Conservation (phyloP, 768 basidiomycete species). For the Macrolepiota albuminosa region DNA sequence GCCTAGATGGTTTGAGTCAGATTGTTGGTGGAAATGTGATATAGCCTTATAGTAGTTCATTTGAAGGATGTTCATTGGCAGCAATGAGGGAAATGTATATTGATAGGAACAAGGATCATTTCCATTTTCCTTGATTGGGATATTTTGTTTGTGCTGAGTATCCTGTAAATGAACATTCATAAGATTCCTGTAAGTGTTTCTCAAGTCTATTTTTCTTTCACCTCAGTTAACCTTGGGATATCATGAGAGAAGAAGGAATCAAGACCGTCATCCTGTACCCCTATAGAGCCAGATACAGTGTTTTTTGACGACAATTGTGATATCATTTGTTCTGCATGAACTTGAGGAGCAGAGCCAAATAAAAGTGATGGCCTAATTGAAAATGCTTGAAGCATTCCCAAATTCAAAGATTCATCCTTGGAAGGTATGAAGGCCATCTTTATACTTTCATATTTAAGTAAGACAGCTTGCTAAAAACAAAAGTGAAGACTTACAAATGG, state of each 20-base stretch:
- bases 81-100: neutral
- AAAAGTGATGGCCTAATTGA: neutral
- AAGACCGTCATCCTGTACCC: neutral
- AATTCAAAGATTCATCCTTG: slow-evolving; percentile 6
- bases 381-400: neutral
- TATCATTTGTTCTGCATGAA: neutral
- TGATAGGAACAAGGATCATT: neutral
- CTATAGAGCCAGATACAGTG: neutral
- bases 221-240: neutral
- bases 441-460: neutral
- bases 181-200: neutral
- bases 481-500: neutral
- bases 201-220: neutral
- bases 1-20: no score
- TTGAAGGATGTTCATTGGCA: neutral
- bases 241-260: neutral
- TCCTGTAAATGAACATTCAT: neutral
- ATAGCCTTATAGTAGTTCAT: neutral
- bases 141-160: neutral
- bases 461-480: neutral
- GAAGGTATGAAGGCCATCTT: neutral
- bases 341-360: neutral
- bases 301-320: neutral
- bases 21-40: neutral
- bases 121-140: neutral